Percentiles rank a stretch among this genome's conserved stretches.
phyloP scores from a whole-genome alignment of 768 basidiomycete species.

The Russula vinacea region DNA sequence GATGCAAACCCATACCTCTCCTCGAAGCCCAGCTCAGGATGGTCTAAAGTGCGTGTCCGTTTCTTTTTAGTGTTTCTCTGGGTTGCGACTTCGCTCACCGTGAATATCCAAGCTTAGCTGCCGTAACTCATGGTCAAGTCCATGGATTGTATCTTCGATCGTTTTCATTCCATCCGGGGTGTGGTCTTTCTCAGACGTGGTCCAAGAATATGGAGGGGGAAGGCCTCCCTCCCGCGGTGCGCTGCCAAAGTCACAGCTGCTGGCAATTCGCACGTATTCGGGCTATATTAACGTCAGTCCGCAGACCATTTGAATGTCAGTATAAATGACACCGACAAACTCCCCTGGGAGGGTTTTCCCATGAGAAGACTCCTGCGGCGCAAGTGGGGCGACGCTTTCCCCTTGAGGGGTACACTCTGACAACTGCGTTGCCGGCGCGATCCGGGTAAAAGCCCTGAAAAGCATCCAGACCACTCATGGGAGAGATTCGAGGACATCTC shows the following conservation, averaged over 20 bases:
- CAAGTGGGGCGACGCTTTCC: conserved; percentile 13
- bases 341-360: conserved; percentile 15
- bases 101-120: conserved; percentile 69
- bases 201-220: conserved; percentile 31
- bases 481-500: conserved; percentile 15
- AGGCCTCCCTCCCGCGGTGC: conserved; percentile 14
- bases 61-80: not conserved
- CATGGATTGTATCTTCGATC: conserved; percentile 53
- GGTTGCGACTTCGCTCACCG: conserved; percentile 42
- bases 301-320: not conserved
- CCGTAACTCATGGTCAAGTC: conserved; percentile 52
- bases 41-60: conserved; percentile 40
- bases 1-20: conserved; percentile 50
- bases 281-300: conserved; percentile 23
- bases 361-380: conserved; percentile 14
- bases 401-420: conserved; percentile 4
- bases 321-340: conserved; percentile 9
- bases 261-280: conserved; percentile 24
- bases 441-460: conserved; percentile 27
- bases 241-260: conserved; percentile 28
- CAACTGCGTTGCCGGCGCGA: conserved; percentile 22
- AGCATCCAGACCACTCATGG: conserved; percentile 23
- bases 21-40: conserved; percentile 64
- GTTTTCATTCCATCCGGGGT: conserved; percentile 45
- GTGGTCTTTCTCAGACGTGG: conserved; percentile 16